Conservation (phyloP, 805 yeast genomes). For the Saccharomycopsis capsularis region DNA sequence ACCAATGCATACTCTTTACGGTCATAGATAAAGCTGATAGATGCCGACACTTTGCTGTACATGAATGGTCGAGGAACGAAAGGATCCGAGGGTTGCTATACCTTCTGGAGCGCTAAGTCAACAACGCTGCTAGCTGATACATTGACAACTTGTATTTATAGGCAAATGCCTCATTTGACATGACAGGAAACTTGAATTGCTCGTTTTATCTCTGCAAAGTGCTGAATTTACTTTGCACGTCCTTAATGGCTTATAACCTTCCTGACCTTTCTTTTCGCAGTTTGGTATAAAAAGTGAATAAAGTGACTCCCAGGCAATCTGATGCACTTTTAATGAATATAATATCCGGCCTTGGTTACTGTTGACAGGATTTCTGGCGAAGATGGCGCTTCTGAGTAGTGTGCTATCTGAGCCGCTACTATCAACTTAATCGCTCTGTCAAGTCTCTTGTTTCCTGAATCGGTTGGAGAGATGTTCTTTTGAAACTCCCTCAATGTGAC, state of each 20-base stretch:
- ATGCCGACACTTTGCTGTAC: slow-evolving; percentile 27
- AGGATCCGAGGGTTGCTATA: slow-evolving; percentile 23
- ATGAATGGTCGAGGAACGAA: slow-evolving; percentile 26
- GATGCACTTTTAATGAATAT: slow-evolving; percentile 45
- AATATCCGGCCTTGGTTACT: slow-evolving; percentile 24
- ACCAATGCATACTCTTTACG: slow-evolving; percentile 42
- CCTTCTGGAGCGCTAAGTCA: slow-evolving; percentile 33
- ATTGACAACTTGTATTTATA: slow-evolving; percentile 54
- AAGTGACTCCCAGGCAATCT: slow-evolving; percentile 45
- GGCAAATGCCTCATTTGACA: slow-evolving; percentile 56
- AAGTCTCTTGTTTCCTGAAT: slow-evolving; percentile 47
- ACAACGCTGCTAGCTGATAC: slow-evolving; percentile 45
- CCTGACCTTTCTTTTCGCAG: slow-evolving; percentile 43
- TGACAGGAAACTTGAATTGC: slow-evolving; percentile 46
- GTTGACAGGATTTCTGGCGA: slow-evolving; percentile 46
- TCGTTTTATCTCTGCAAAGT: slow-evolving; percentile 36
- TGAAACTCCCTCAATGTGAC: slow-evolving; percentile 55
- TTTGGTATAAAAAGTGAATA: slow-evolving; percentile 45
- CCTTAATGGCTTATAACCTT: slow-evolving; percentile 50
- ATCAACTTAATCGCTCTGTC: slow-evolving; percentile 42
- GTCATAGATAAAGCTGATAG: slow-evolving; percentile 33
- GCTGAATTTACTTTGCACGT: slow-evolving; percentile 38
- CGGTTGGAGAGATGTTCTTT: slow-evolving; percentile 39
- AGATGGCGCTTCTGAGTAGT: too few species aligned
- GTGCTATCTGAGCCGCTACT: neutral